A percentile compares a stretch with the other conserved stretches of the same genome.
Conservation (phyloP, 2,329 filamentous ascomycete species). For the Penicillium digitatum region DNA sequence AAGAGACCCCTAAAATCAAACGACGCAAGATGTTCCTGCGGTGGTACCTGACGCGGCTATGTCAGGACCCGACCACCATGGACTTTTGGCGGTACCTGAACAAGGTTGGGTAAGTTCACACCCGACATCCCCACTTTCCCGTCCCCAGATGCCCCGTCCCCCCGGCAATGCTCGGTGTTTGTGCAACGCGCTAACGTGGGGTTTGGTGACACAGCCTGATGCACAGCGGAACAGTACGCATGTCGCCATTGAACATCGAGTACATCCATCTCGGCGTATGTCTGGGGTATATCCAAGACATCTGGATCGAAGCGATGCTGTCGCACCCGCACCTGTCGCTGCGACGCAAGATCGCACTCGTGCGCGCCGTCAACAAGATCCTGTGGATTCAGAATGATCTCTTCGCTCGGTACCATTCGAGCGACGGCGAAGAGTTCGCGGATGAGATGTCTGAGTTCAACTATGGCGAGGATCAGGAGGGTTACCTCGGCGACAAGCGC, state of each 20-base stretch:
- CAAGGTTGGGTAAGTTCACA: conserved; percentile 64
- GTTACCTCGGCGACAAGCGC: conserved; percentile 61
- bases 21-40: conserved; percentile 72
- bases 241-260: conserved; percentile 71
- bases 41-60: conserved; percentile 71
- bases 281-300: conserved; percentile 71
- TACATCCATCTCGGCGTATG: conserved; percentile 73
- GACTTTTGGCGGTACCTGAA: conserved; percentile 81
- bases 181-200: conserved; percentile 2
- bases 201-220: conserved; percentile 55
- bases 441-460: conserved; percentile 41
- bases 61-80: conserved; percentile 68
- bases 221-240: conserved; percentile 71
- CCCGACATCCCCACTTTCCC: neutral
- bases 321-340: conserved; percentile 64
- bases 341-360: conserved; percentile 65
- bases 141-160: neutral
- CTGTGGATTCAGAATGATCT: conserved; percentile 87
- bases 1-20: conserved; percentile 69
- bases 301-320: conserved; percentile 71
- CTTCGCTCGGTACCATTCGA: conserved; percentile 76
- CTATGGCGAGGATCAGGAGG: conserved; percentile 55
- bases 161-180: neutral
- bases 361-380: conserved; percentile 73
- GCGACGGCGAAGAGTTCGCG: conserved; percentile 60